Evolutionary conservation across 2,329 filamentous ascomycete genomes (phyloP).

Genomic region (Sporothrix mexicana): DNA sequence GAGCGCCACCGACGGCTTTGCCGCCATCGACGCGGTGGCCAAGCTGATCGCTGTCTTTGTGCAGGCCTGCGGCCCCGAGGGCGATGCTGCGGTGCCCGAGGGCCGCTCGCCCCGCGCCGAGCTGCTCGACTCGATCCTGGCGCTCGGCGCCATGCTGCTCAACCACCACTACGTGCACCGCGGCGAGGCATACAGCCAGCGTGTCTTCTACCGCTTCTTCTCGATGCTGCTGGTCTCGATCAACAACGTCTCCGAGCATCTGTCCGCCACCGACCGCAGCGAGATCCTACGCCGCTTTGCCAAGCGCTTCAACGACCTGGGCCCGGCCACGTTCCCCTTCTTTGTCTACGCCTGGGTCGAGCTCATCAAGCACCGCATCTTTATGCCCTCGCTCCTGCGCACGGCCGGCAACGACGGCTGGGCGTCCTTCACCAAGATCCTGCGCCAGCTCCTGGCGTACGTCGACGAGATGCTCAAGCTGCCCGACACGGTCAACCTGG

Average conservation of each 20-base stretch:
- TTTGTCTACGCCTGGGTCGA: slow-evolving; percentile 87
- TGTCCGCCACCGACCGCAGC: slow-evolving; percentile 66
- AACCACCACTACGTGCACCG: slow-evolving; percentile 84
- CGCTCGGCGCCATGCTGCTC: slow-evolving; percentile 78
- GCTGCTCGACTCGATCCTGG: slow-evolving; percentile 78
- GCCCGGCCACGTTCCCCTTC: slow-evolving; percentile 76
- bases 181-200: slow-evolving; percentile 82
- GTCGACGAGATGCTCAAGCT: slow-evolving; percentile 81
- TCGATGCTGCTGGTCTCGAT: slow-evolving; percentile 72
- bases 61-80: slow-evolving; percentile 67
- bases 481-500: slow-evolving; percentile 66
- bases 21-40: slow-evolving; percentile 77
- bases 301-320: slow-evolving; percentile 71
- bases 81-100: slow-evolving; percentile 47
- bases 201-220: slow-evolving; percentile 89
- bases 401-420: slow-evolving; percentile 74
- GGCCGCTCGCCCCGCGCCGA: slow-evolving; percentile 65
- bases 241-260: slow-evolving; percentile 58
- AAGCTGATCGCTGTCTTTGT: slow-evolving; percentile 80
- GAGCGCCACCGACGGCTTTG: slow-evolving; percentile 62
- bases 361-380: slow-evolving; percentile 81
- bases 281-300: slow-evolving; percentile 76
- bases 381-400: slow-evolving; percentile 78
- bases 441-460: slow-evolving; percentile 74
- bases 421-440: slow-evolving; percentile 73